phyloP scores from a whole-genome alignment of 148 eudicot species.

The Mesembryanthemum crystallinum region DNA sequence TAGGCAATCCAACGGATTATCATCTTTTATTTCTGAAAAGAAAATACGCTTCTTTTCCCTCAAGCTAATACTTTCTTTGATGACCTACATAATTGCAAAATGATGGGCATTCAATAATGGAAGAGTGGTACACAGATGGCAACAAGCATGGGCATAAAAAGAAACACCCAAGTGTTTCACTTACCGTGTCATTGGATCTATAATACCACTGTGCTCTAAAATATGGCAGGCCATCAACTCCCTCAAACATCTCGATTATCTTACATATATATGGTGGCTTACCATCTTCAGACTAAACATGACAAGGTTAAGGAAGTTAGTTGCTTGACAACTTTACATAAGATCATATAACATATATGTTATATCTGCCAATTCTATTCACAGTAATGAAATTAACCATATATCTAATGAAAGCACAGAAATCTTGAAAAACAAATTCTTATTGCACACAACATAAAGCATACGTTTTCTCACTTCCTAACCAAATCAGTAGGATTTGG shows the following conservation, averaged over 20 bases:
- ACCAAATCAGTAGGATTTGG: no score
- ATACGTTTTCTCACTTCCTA: no score
- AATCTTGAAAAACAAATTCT: no score
- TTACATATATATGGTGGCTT: conserved; percentile 46
- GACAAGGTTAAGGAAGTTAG: background rate
- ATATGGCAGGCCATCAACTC: conserved; percentile 42
- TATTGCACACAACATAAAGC: no score
- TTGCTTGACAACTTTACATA: background rate
- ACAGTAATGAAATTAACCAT: background rate
- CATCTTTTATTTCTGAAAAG: conserved; percentile 62
- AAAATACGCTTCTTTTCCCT: conserved; percentile 59
- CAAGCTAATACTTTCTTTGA: conserved; percentile 28
- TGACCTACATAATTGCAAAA: conserved; percentile 38
- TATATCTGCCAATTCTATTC: background rate
- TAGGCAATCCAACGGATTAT: conserved; percentile 70
- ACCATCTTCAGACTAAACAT: conserved; percentile 50
- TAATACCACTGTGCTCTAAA: conserved; percentile 82
- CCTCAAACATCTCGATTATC: conserved; percentile 71
- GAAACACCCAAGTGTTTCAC: background rate
- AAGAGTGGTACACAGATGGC: background rate
- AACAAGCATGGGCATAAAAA: background rate
- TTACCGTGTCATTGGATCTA: conserved; percentile 69
- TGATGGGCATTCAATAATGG: background rate
- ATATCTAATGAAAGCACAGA: background rate
- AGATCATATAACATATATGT: background rate